These are phyloP conservation scores for Neurospora intermedia DNA, from an alignment of 495 filamentous ascomycete species.

Conservation along the genomic window DNA sequence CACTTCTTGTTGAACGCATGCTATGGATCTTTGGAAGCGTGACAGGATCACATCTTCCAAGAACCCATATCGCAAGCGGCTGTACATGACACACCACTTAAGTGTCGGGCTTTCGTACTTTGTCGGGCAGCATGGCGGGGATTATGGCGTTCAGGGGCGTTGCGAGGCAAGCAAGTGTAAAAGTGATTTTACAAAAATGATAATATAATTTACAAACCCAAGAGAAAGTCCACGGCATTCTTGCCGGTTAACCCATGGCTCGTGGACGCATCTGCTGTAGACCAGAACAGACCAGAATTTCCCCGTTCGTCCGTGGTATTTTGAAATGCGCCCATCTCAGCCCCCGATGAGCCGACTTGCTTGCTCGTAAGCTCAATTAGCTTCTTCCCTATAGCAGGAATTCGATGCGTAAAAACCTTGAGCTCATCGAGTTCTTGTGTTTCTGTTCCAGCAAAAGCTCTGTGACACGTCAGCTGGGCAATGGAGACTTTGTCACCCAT, in stretches of 20 bases:
- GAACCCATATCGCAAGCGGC: background rate
- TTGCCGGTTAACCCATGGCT: background rate
- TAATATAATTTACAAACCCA: background rate
- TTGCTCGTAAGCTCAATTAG: background rate
- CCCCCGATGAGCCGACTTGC: background rate
- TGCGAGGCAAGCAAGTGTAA: background rate
- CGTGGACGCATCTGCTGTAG: too few relatives aligned
- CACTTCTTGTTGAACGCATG: background rate
- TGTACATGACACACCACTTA: background rate
- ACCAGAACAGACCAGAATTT: background rate
- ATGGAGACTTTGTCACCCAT: background rate
- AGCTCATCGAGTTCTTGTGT: background rate
- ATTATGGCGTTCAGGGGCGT: background rate
- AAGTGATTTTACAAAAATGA: background rate
- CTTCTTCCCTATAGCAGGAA: background rate
- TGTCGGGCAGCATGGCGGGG: background rate
- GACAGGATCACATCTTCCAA: background rate
- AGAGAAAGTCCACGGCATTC: background rate
- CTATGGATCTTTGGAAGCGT: background rate
- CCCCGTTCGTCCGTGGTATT: background rate
- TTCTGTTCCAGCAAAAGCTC: background rate
- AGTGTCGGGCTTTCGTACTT: background rate
- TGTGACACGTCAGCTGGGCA: background rate
- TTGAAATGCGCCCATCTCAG: background rate
- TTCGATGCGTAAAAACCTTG: background rate